These are phyloP conservation scores for Phytophthora syringae DNA, from an alignment of 352 stramenopile species.

Conservation along the genomic window DNA sequence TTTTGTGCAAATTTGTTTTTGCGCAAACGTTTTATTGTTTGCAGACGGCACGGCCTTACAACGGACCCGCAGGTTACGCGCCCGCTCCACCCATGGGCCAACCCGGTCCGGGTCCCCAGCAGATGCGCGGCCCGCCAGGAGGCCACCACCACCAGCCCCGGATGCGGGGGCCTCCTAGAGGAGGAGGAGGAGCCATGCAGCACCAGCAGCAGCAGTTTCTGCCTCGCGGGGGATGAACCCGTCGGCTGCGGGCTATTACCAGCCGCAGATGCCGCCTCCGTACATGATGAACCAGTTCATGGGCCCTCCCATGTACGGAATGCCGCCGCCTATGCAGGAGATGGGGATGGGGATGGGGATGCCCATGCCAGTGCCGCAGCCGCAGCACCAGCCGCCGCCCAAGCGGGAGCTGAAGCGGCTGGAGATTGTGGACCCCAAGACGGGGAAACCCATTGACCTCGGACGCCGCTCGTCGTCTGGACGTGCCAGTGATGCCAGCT, in stretches of 20 bases:
- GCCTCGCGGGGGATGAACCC: constrained; percentile 50
- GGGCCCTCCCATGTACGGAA: constrained; percentile 49
- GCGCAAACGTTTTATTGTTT: too few relatives aligned
- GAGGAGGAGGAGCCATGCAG: constrained; percentile 38
- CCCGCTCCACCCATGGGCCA: constrained; percentile 43
- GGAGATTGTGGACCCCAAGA: constrained; percentile 65
- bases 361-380: constrained; percentile 39
- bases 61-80: constrained; percentile 45
- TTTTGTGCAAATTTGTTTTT: too few relatives aligned
- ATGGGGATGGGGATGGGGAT: constrained; percentile 56
- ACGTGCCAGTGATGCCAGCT: constrained; percentile 22
- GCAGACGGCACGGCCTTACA: constrained; percentile 48
- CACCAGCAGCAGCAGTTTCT: constrained; percentile 52
- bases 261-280: constrained; percentile 44
- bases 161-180: constrained; percentile 46
- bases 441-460: constrained; percentile 46
- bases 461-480: constrained; percentile 22
- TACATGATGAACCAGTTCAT: constrained; percentile 67
- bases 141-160: constrained; percentile 44
- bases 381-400: constrained; percentile 41
- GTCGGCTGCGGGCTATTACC: constrained; percentile 43
- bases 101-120: constrained; percentile 36
- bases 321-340: constrained; percentile 50
- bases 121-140: constrained; percentile 58
- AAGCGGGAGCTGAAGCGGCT: constrained; percentile 60